These are phyloP conservation scores for Stropharia rugosoannulata DNA, from an alignment of 768 basidiomycete genomes.

Conservation along the genomic window DNA sequence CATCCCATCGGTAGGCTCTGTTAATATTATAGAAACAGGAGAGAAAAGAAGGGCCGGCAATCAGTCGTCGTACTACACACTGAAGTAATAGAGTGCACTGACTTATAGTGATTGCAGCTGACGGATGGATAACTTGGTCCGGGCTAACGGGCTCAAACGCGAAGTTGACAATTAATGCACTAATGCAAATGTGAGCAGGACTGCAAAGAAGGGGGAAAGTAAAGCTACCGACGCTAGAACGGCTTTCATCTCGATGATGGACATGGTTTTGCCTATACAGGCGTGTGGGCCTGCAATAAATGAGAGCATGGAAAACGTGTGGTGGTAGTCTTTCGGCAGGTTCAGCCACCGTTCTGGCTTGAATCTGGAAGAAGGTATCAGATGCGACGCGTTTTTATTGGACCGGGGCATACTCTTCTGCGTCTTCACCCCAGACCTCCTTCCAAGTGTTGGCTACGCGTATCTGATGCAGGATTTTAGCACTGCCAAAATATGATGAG, in stretches of 20 bases:
- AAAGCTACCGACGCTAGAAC: slow-evolving; percentile 29
- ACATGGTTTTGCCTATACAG: slow-evolving; percentile 34
- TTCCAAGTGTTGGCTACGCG: slow-evolving; percentile 50
- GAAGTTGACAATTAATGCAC: slow-evolving; percentile 41
- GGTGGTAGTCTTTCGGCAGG: slow-evolving; percentile 26
- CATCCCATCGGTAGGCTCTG: slow-evolving; percentile 40
- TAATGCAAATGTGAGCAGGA: slow-evolving; percentile 8
- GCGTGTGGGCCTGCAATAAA: slow-evolving; percentile 34
- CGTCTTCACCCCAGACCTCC: slow-evolving; percentile 49
- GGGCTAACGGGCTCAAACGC: slow-evolving; percentile 40
- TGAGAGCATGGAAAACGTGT: slow-evolving; percentile 17
- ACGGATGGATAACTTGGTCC: slow-evolving; percentile 39
- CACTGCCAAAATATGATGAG: slow-evolving; percentile 24
- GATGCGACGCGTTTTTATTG: not conserved
- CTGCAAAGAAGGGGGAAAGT: not conserved
- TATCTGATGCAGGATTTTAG: slow-evolving; percentile 33
- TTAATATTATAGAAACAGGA: not conserved
- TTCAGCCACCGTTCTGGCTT: slow-evolving; percentile 42
- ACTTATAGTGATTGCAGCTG: slow-evolving; percentile 50
- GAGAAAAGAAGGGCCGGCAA: not conserved
- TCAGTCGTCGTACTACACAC: not conserved
- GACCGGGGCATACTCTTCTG: slow-evolving; percentile 37
- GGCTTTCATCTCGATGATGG: slow-evolving; percentile 47
- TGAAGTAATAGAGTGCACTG: slow-evolving; percentile 12
- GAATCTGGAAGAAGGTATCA: slow-evolving; percentile 31